Conservation (phyloP, 1,284 basidiomycete genomes). For the Ceratobasidium sp. region DNA sequence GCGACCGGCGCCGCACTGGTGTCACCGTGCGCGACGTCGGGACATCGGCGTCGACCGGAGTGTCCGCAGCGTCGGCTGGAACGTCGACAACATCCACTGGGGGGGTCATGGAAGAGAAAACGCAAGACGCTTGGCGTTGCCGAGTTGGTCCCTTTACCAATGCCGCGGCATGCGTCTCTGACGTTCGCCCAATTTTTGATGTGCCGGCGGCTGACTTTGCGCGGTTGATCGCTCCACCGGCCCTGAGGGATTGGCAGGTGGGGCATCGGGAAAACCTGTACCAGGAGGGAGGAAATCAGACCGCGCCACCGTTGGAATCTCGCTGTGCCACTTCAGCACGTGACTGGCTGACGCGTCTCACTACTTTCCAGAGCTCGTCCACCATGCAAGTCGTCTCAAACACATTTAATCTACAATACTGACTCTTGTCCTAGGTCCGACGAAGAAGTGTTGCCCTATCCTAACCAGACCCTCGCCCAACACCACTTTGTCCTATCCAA, state of each 20-base stretch:
- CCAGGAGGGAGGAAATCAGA: too few relatives aligned
- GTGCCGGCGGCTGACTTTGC: not conserved
- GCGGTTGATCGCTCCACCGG: slow-evolving; percentile 11
- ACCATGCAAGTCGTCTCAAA: slow-evolving; percentile 30
- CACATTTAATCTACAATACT: not conserved
- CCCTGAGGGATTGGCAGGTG: too few relatives aligned
- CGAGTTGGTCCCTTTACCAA: slow-evolving; percentile 24
- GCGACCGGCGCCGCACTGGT: slow-evolving; percentile 26
- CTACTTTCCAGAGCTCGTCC: slow-evolving; percentile 9
- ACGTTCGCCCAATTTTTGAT: too few relatives aligned
- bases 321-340: too few relatives aligned
- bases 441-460: slow-evolving; percentile 85
- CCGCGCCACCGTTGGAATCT: too few relatives aligned
- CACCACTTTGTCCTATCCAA: slow-evolving; percentile 80
- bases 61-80: not conserved
- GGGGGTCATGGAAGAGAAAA: not conserved
- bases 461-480: slow-evolving; percentile 85
- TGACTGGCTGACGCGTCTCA: slow-evolving; percentile 48
- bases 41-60: not conserved
- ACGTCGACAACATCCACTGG: not conserved
- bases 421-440: slow-evolving; percentile 59
- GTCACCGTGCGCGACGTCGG: slow-evolving; percentile 46
- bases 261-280: too few relatives aligned
- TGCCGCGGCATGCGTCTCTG: too few relatives aligned
- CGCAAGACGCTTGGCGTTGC: not conserved